Base-by-base conservation (phyloP, 179 eudicot species). In the Silene noctiflora region DNA sequence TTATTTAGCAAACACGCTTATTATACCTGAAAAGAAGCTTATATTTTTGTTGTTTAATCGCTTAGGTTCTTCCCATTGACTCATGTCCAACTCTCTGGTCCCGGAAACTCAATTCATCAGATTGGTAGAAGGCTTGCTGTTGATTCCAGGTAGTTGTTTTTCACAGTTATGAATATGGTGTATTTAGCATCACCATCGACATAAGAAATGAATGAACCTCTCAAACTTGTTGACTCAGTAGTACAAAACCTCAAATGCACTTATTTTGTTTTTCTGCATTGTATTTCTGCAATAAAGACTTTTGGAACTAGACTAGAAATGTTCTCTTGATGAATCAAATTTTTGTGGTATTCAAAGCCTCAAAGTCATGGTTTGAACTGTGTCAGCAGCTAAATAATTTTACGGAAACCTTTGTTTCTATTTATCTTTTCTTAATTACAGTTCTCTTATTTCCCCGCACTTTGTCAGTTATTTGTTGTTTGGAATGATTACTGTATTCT, bases 41-140 rank as follows among this genome's bases (percentile, higher is more conserved):
- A 73, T 71, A 24, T 69, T 33, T 59, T 65, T 69, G 14, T 75
- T 56, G 67, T 82, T 80, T 73, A 77, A 70, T 78, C 27, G 69
- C 44, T 24, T 82, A 95, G 98, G 90, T 95, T 95, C 87, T 86
- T 90, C 79, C 89, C 98, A 31, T 81, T 90, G 79, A 81, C 92
- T 59, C 95, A 95, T 44, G 71, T 91, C 83, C 93, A 89, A 81
- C 95, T 95, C 73, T 93, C 96, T 44, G 81, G 76, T 53, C 91
- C 97, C 76, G 98, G 97, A 46, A 92, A 92, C 84, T 84, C 87
- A 68, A 88, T 90, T 79, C 81, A 89, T 84, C 90, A 89, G 60
- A 79, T 91, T 83, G 97, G 98, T 72, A 85, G 98, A 87, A 88
- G 90, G 97, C 77, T 95, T 69, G 92, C 98, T 56, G 88, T 93